A percentile compares a stretch with the other conserved stretches of the same genome.
Evolutionary conservation across 768 basidiomycete genomes (phyloP).

Genomic region (Auricularia cornea): DNA sequence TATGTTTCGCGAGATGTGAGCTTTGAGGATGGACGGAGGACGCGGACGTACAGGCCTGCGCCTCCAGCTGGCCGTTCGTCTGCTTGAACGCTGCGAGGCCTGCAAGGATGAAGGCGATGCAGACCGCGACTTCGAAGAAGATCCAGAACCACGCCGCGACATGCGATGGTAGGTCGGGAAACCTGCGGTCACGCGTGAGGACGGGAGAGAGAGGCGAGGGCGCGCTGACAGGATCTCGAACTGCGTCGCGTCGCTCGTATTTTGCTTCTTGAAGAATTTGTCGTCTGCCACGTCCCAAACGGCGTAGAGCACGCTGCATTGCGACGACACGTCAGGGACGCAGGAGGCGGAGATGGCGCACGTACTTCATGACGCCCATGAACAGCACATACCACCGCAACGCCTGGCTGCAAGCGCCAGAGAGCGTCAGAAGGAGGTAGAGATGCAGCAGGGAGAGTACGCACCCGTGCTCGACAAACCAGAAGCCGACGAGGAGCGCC

Average conservation of each 20-base stretch:
- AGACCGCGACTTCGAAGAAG: constrained; percentile 61
- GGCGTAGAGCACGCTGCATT: constrained; percentile 66
- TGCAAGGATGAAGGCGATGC: constrained; percentile 57
- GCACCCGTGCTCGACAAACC: constrained; percentile 91
- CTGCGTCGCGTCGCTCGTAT: constrained; percentile 89
- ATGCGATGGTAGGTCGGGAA: neutral
- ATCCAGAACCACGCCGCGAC: constrained; percentile 34
- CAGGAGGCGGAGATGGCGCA: constrained; percentile 9
- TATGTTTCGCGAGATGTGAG: neutral
- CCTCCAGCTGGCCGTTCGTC: constrained; percentile 51
- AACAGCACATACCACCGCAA: constrained; percentile 80
- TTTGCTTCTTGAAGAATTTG: constrained; percentile 87
- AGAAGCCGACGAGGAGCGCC: constrained; percentile 81
- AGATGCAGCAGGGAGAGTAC: constrained; percentile 20
- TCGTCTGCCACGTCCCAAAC: constrained; percentile 95
- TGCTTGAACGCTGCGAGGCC: constrained; percentile 25
- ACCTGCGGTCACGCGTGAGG: neutral
- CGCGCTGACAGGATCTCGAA: constrained; percentile 60
- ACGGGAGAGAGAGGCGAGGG: neutral
- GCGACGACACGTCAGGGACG: constrained; percentile 5
- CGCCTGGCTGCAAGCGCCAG: constrained; percentile 47
- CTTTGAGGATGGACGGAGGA: neutral
- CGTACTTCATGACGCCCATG: constrained; percentile 79
- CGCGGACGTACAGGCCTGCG: constrained; percentile 56
- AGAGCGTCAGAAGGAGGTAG: neutral